phyloP scores from a whole-genome alignment of 176 grass and related monocot genomes.

The Urochloa ruziziensis region DNA sequence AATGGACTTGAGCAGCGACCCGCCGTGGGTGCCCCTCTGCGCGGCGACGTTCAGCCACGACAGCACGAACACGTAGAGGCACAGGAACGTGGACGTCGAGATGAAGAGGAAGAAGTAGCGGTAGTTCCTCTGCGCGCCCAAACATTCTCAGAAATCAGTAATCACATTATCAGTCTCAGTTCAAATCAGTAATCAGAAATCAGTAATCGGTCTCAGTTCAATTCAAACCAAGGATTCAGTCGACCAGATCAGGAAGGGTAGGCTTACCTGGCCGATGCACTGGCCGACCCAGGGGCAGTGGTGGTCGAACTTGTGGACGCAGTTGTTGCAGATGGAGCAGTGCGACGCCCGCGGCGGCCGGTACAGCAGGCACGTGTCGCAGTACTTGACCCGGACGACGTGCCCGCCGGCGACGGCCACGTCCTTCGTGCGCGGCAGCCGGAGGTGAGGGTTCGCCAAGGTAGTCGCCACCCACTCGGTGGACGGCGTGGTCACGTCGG shows the following conservation, averaged over 20 bases:
- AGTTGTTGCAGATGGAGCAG: slow-evolving; percentile 93
- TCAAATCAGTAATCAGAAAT: background rate
- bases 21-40: slow-evolving; percentile 37
- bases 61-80: slow-evolving; percentile 72
- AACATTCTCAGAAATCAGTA: background rate
- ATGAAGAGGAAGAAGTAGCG: slow-evolving; percentile 93
- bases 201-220: background rate
- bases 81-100: slow-evolving; percentile 79
- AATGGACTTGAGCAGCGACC: slow-evolving; percentile 65
- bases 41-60: slow-evolving; percentile 78
- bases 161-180: background rate
- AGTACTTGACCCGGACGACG: slow-evolving; percentile 82
- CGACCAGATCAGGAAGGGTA: no score
- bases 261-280: slow-evolving; percentile 73
- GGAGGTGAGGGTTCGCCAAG: slow-evolving; percentile 57
- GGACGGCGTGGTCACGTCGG: slow-evolving; percentile 37
- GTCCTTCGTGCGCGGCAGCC: slow-evolving; percentile 66
- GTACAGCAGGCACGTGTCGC: slow-evolving; percentile 84
- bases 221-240: no score
- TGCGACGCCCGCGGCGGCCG: slow-evolving; percentile 81
- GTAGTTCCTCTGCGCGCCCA: slow-evolving; percentile 63
- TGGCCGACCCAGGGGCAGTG: slow-evolving; percentile 98
- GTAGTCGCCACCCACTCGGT: slow-evolving; percentile 71
- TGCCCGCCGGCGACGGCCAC: slow-evolving; percentile 62
- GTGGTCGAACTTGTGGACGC: slow-evolving; percentile 87